Conservation (phyloP, 1,139 yeast species). For the Scheffersomyces parashehatae region DNA sequence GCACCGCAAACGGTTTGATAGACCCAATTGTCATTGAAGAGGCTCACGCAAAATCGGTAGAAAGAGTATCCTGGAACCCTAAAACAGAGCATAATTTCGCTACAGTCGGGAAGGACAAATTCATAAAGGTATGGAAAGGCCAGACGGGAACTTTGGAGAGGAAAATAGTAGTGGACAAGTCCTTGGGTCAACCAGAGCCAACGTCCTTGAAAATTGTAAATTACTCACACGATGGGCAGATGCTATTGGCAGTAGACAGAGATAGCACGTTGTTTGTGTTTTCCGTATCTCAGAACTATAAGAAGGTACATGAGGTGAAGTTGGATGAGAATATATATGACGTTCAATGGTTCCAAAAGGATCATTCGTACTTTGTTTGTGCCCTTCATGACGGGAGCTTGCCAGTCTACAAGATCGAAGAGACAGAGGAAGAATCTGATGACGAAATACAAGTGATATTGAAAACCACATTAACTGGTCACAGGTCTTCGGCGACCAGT, state of each 20-base stretch:
- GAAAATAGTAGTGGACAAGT: constrained; percentile 28
- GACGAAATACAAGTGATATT: constrained; percentile 1
- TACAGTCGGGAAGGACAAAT: constrained; percentile 58
- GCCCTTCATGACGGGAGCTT: constrained; percentile 45
- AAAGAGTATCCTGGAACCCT: constrained; percentile 64
- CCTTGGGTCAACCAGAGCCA: constrained; percentile 9
- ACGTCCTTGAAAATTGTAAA: constrained; percentile 33
- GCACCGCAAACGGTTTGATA: constrained; percentile 25
- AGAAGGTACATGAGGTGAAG: constrained; percentile 23
- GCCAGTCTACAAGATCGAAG: constrained; percentile 22
- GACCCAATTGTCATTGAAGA: constrained; percentile 42
- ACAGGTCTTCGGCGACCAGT: constrained; percentile 54
- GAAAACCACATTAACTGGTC: constrained; percentile 41
- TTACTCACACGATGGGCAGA: constrained; percentile 56
- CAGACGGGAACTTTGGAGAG: constrained; percentile 36
- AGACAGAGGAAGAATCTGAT: constrained; percentile 3
- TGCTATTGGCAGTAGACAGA: constrained; percentile 50
- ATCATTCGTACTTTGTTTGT: constrained; percentile 29
- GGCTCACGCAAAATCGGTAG: constrained; percentile 50
- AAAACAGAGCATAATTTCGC: constrained; percentile 51
- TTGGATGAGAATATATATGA: constrained; percentile 35
- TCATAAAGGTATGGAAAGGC: constrained; percentile 59
- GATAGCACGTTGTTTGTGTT: constrained; percentile 30
- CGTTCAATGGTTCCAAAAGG: constrained; percentile 26
- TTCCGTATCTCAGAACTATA: constrained; percentile 26